Evolutionary conservation across 805 yeast genomes (phyloP).

Genomic region (Zygoascus bituminiphila): DNA sequence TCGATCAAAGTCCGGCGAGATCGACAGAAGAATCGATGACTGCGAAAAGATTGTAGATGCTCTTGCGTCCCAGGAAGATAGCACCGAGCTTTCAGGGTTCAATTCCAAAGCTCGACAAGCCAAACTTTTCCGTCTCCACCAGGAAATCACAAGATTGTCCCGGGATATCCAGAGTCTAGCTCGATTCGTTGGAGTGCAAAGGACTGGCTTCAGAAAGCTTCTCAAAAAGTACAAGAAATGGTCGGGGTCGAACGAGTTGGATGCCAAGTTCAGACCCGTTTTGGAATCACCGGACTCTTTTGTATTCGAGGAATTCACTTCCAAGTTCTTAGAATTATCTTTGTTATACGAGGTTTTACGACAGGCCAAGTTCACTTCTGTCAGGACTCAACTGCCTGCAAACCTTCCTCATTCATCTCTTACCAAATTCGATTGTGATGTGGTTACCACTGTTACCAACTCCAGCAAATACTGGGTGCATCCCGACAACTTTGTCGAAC

Average conservation of each 20-base stretch:
- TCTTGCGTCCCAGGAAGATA: constrained; percentile 18
- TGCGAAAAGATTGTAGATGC: constrained; percentile 33
- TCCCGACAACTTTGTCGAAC: constrained; percentile 48
- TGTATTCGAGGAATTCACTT: constrained; percentile 49
- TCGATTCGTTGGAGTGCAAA: constrained; percentile 65
- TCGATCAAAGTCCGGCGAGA: constrained; percentile 58
- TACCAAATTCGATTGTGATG: constrained; percentile 29
- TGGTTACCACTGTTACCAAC: constrained; percentile 29
- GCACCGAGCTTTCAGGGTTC: neutral
- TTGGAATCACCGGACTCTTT: constrained; percentile 47
- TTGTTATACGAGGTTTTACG: constrained; percentile 44
- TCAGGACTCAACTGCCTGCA: constrained; percentile 2
- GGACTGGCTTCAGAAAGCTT: constrained; percentile 61
- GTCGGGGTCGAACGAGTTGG: constrained; percentile 23
- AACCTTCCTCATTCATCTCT: constrained; percentile 16
- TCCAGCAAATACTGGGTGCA: constrained; percentile 47
- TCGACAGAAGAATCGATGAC: constrained; percentile 41
- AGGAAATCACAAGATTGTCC: constrained; percentile 37
- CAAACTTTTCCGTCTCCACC: constrained; percentile 22
- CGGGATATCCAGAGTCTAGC: constrained; percentile 54
- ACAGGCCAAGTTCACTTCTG: constrained; percentile 21
- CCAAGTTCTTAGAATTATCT: constrained; percentile 53
- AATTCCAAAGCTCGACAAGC: constrained; percentile 18
- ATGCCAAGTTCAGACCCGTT: constrained; percentile 24
- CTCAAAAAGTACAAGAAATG: constrained; percentile 58